These are phyloP conservation scores for Stagonosporopsis cucurbitacearum DNA, from an alignment of 2,329 filamentous ascomycete genomes.

Conservation along the genomic window DNA sequence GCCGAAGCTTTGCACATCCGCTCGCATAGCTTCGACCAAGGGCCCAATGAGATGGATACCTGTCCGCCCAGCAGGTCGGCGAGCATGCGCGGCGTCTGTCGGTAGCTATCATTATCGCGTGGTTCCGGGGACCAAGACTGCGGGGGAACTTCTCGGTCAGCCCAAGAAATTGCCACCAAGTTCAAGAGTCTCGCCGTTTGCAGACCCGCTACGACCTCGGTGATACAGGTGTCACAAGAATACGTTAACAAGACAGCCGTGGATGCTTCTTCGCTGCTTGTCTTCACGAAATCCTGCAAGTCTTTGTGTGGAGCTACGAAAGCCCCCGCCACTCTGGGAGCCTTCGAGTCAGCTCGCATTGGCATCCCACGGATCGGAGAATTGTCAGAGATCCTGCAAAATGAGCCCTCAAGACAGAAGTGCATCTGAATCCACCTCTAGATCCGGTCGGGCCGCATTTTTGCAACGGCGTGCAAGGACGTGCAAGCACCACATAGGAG, in stretches of 20 bases:
- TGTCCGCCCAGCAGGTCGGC: not conserved
- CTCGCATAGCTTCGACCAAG: not conserved
- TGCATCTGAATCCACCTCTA: not conserved
- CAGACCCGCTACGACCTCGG: not conserved
- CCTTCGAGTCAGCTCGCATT: not conserved
- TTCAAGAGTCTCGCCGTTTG: constrained; percentile 1
- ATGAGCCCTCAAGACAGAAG: not conserved
- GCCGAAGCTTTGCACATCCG: not conserved
- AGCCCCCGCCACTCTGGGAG: not conserved
- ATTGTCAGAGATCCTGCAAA: not conserved
- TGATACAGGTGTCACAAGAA: not conserved
- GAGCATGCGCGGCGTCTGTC: not conserved
- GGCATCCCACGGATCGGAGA: not conserved
- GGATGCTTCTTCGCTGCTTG: not conserved
- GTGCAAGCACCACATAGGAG: not conserved
- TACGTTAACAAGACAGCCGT: not conserved
- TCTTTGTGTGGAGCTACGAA: not conserved
- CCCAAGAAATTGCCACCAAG: constrained; percentile 2
- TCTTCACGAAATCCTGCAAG: not conserved
- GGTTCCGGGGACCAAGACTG: not conserved
- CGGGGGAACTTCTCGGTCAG: constrained; percentile 7
- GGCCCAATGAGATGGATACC: not conserved
- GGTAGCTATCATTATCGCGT: not conserved
- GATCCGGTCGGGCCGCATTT: not conserved
- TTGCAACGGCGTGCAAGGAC: too few species aligned